Conservation (phyloP, 2,329 filamentous ascomycete genomes). For the Alternaria triticina region DNA sequence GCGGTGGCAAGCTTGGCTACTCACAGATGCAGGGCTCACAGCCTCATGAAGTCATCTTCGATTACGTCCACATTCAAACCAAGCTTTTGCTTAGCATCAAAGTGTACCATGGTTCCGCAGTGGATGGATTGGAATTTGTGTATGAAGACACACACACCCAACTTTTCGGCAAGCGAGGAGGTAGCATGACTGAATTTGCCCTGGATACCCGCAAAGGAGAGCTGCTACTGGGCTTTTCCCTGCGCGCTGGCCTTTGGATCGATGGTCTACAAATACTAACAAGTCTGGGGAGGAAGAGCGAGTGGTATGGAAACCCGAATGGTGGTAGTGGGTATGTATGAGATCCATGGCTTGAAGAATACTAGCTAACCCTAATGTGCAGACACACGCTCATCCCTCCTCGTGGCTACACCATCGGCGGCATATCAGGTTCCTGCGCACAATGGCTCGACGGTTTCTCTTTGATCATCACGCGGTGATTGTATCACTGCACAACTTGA, state of each 20-base stretch:
- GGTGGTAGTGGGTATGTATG: slow-evolving; percentile 82
- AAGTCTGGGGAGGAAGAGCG: slow-evolving; percentile 83
- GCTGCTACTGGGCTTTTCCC: slow-evolving; percentile 82
- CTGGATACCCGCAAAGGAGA: slow-evolving; percentile 87
- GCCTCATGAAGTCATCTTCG: slow-evolving; percentile 75
- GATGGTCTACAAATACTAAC: slow-evolving; percentile 91
- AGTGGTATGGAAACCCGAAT: slow-evolving; percentile 79
- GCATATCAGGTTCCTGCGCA: slow-evolving; percentile 81
- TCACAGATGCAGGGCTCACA: slow-evolving; percentile 74
- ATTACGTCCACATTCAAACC: slow-evolving; percentile 67
- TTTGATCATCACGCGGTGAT: slow-evolving; percentile 75
- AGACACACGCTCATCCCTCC: slow-evolving; percentile 91
- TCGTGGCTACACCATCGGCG: slow-evolving; percentile 85
- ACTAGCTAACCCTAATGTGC: slow-evolving; percentile 26
- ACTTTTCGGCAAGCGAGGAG: slow-evolving; percentile 82
- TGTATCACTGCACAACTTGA: background rate
- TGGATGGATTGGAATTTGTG: slow-evolving; percentile 90
- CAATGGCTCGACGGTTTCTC: slow-evolving; percentile 86
- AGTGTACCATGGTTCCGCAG: slow-evolving; percentile 75
- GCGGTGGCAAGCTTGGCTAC: slow-evolving; percentile 74
- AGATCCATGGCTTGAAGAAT: slow-evolving; percentile 8
- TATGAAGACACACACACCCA: slow-evolving; percentile 88
- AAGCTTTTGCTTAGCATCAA: slow-evolving; percentile 77
- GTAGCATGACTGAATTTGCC: slow-evolving; percentile 74
- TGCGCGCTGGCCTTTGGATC: slow-evolving; percentile 81